Conservation (phyloP, 2,329 filamentous ascomycete species). For the Cordyceps farinosa region DNA sequence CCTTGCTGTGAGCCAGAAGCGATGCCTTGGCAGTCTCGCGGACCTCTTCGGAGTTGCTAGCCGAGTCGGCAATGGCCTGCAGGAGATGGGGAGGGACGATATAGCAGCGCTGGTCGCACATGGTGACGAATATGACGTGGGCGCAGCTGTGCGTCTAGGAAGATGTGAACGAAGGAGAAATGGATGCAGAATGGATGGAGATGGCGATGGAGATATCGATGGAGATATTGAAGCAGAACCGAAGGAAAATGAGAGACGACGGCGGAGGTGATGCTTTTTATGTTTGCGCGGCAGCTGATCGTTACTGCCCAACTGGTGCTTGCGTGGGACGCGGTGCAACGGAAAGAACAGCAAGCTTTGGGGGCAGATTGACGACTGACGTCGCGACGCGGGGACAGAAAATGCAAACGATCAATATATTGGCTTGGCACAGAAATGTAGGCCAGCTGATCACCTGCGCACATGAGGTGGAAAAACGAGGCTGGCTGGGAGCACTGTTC, state of each 20-base stretch:
- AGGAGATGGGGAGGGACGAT: conserved; percentile 47
- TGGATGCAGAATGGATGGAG: neutral
- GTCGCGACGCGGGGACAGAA: neutral
- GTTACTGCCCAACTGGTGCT: neutral
- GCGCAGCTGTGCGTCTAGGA: neutral
- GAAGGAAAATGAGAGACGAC: neutral
- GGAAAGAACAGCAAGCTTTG: conserved; percentile 3
- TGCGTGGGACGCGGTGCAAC: neutral
- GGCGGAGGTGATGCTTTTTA: conserved; percentile 2
- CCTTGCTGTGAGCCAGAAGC: conserved; percentile 32
- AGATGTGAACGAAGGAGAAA: neutral
- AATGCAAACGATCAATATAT: neutral
- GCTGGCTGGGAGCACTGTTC: neutral
- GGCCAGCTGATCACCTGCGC: neutral
- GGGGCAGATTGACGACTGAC: neutral
- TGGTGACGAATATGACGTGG: neutral
- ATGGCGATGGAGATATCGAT: neutral
- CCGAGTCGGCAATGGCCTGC: conserved; percentile 39
- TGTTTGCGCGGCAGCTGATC: conserved; percentile 9
- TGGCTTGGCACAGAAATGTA: neutral
- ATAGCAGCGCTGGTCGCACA: conserved; percentile 30
- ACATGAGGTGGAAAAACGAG: neutral
- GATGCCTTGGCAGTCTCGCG: conserved; percentile 35
- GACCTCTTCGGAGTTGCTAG: conserved; percentile 34
- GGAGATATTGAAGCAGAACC: neutral